Evolutionary conservation across 768 basidiomycete species (phyloP).

Genomic region (Podaxis sp.): DNA sequence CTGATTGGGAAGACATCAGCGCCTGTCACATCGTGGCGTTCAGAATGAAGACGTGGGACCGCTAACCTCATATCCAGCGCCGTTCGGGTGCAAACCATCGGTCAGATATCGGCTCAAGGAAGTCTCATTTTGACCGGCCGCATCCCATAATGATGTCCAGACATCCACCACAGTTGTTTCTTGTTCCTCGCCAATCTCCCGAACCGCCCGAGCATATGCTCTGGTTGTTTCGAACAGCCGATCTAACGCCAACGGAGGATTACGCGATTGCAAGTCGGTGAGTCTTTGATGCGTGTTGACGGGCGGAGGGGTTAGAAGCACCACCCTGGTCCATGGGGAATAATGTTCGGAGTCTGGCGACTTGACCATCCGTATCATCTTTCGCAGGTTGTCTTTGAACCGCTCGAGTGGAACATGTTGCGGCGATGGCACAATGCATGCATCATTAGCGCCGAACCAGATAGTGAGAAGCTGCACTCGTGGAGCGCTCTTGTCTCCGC

Average conservation of each 20-base stretch:
- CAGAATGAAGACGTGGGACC: background rate
- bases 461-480: slow-evolving; percentile 71
- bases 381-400: slow-evolving; percentile 60
- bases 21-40: background rate
- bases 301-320: slow-evolving; percentile 85
- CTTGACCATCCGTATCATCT: slow-evolving; percentile 59
- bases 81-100: slow-evolving; percentile 82
- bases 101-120: slow-evolving; percentile 46
- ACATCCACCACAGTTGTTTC: slow-evolving; percentile 65
- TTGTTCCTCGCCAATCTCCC: slow-evolving; percentile 50
- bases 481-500: slow-evolving; percentile 42
- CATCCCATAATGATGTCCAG: slow-evolving; percentile 73
- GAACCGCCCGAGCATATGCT: slow-evolving; percentile 68
- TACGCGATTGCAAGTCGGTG: slow-evolving; percentile 43
- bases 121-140: slow-evolving; percentile 56
- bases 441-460: slow-evolving; percentile 92
- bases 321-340: slow-evolving; percentile 67
- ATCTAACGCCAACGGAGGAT: slow-evolving; percentile 50
- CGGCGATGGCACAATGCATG: slow-evolving; percentile 53
- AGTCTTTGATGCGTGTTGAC: slow-evolving; percentile 60
- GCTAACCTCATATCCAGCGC: slow-evolving; percentile 68
- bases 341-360: slow-evolving; percentile 59
- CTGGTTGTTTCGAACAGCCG: slow-evolving; percentile 59
- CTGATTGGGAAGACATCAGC: slow-evolving; percentile 29
- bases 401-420: slow-evolving; percentile 75